Percentiles rank a stretch among this genome's conserved stretches.
Evolutionary conservation across 352 stramenopile genomes (phyloP).

Genomic region (Pythium pyrilobum): DNA sequence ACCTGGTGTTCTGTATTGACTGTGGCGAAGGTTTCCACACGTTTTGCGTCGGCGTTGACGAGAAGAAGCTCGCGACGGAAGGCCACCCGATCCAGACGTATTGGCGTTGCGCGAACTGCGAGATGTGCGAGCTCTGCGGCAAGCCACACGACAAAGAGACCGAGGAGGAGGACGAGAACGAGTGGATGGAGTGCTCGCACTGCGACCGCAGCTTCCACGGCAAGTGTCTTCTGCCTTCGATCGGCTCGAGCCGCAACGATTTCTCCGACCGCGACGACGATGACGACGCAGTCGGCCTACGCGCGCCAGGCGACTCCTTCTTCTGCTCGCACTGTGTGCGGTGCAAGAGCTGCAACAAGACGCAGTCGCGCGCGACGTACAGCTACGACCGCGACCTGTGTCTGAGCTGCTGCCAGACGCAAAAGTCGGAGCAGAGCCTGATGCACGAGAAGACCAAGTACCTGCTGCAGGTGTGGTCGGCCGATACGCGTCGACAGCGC

Average conservation of each 20-base stretch:
- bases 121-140: constrained; percentile 93
- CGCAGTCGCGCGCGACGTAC: constrained; percentile 44
- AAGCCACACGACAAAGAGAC: constrained; percentile 29
- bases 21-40: constrained; percentile 94
- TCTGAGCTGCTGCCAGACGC: constrained; percentile 48
- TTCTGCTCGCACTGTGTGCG: constrained; percentile 65
- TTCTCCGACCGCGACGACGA: constrained; percentile 13
- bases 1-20: constrained; percentile 94
- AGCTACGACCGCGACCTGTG: constrained; percentile 59
- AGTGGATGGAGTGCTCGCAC: constrained; percentile 18
- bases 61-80: constrained; percentile 19
- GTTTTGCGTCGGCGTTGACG: constrained; percentile 82
- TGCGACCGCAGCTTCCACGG: constrained; percentile 26
- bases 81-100: constrained; percentile 56
- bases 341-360: constrained; percentile 49
- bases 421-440: constrained; percentile 42
- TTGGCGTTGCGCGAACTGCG: constrained; percentile 95
- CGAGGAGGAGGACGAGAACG: constrained; percentile 4
- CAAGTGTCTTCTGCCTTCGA: constrained; percentile 18
- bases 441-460: constrained; percentile 45
- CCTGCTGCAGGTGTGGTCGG: constrained; percentile 55
- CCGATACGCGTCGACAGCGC: constrained; percentile 39
- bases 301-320: constrained; percentile 21
- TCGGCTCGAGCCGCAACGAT: constrained; percentile 10
- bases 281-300: neutral